These are phyloP conservation scores for Volvariella volvacea DNA, from an alignment of 1,284 basidiomycete genomes.

Conservation along the genomic window DNA sequence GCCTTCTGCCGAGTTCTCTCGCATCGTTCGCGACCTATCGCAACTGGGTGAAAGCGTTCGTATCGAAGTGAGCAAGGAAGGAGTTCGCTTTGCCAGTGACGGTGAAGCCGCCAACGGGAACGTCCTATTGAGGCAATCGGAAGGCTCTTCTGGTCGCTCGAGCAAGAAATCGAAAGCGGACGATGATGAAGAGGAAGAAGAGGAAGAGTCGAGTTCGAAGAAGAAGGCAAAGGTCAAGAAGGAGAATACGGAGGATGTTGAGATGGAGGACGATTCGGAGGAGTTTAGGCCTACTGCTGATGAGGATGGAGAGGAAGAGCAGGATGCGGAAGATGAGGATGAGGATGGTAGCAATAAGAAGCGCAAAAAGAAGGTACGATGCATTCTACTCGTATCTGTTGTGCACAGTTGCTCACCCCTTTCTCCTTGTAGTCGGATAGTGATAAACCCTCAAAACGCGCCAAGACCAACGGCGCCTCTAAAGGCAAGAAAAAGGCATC, in stretches of 20 bases:
- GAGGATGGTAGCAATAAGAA: conserved; percentile 30
- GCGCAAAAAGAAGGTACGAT: conserved; percentile 64
- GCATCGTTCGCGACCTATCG: conserved; percentile 93
- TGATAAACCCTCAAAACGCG: conserved; percentile 35
- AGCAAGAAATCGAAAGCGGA: conserved; percentile 42
- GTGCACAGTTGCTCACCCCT: no score
- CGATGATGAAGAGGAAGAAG: conserved; percentile 34
- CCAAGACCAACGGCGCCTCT: conserved; percentile 35
- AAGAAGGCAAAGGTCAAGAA: conserved; percentile 31
- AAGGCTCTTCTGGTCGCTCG: conserved; percentile 21
- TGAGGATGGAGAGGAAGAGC: conserved; percentile 53
- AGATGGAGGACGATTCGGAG: conserved; percentile 50
- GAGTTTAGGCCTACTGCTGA: conserved; percentile 24
- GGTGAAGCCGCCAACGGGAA: conserved; percentile 93
- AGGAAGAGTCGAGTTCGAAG: conserved; percentile 41
- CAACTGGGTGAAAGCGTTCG: conserved; percentile 92
- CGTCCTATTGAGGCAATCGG: conserved; percentile 76
- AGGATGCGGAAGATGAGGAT: conserved; percentile 40
- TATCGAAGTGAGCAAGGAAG: conserved; percentile 96
- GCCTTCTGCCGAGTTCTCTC: conserved; percentile 81
- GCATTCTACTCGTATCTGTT: neutral
- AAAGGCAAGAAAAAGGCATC: conserved; percentile 38
- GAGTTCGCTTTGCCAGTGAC: conserved; percentile 89
- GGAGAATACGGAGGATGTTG: conserved; percentile 30
- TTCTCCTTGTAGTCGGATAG: conserved; percentile 10